Evolutionary conservation across 768 basidiomycete genomes (phyloP).

Genomic region (Pleurotus giganteus): DNA sequence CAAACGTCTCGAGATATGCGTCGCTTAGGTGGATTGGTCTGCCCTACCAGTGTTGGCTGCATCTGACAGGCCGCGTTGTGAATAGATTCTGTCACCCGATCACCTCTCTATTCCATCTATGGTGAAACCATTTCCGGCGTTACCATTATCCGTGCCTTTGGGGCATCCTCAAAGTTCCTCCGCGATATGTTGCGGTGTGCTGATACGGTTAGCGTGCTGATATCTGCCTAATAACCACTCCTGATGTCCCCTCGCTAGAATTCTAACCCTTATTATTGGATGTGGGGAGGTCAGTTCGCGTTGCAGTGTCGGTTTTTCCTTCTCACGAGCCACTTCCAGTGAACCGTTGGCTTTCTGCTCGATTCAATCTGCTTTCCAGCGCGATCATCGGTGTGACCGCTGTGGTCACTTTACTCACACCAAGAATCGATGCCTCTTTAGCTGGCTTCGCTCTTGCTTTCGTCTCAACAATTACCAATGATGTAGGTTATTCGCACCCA

Average conservation of each 20-base stretch:
- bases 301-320: not conserved
- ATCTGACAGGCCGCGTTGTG: too few relatives aligned
- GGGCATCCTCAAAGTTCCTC: conserved; percentile 83
- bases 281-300: conserved; percentile 69
- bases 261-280: conserved; percentile 83
- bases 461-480: conserved; percentile 69
- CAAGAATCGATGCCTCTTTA: conserved; percentile 72
- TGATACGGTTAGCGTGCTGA: conserved; percentile 60
- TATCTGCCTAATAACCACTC: not conserved
- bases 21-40: conserved; percentile 52
- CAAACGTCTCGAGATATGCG: conserved; percentile 89
- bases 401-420: conserved; percentile 62
- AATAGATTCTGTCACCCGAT: conserved; percentile 46
- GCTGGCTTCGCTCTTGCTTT: conserved; percentile 89
- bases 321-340: conserved; percentile 40
- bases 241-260: conserved; percentile 28
- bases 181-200: conserved; percentile 81
- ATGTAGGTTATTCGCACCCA: conserved; percentile 25
- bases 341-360: conserved; percentile 86
- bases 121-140: conserved; percentile 67
- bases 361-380: conserved; percentile 81
- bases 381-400: conserved; percentile 73
- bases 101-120: conserved; percentile 45
- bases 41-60: conserved; percentile 1
- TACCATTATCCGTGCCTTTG: conserved; percentile 78